Conservation (phyloP, 306 rosid species). For the Pyrus bretschneideri region DNA sequence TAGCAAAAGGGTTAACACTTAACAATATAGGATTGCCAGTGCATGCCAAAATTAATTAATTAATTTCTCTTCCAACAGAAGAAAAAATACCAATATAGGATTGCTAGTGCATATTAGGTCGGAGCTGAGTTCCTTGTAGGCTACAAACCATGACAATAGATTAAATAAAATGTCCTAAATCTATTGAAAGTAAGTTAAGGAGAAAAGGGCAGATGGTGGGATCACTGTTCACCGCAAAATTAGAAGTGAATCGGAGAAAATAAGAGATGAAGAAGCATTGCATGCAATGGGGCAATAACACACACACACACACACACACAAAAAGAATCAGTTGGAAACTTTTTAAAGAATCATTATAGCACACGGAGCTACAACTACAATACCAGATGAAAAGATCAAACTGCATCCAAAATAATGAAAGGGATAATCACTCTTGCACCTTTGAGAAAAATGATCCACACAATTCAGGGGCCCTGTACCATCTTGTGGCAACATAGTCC, state of each 20-base stretch:
- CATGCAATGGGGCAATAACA: neutral
- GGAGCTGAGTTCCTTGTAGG: neutral
- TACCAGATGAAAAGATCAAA: conserved; percentile 1
- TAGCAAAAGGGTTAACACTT: neutral
- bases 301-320: too few species aligned
- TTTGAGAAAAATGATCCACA: conserved; percentile 98
- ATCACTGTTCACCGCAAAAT: too few species aligned
- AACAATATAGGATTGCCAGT: neutral
- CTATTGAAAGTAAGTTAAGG: neutral
- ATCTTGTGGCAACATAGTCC: conserved; percentile 98
- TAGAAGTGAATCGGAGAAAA: neutral
- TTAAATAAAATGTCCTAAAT: neutral
- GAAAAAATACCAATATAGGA: neutral
- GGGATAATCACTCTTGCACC: conserved; percentile 38
- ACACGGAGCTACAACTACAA: too few species aligned
- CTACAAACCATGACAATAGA: neutral
- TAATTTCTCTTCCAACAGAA: neutral
- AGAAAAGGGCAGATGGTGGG: neutral
- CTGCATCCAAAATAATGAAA: conserved; percentile 9
- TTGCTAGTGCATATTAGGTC: neutral
- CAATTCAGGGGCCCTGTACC: conserved; percentile 99
- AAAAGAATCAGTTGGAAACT: neutral
- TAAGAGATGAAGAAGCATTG: neutral
- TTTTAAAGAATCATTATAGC: neutral
- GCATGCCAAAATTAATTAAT: neutral